Evolutionary conservation across 2,329 filamentous ascomycete genomes (phyloP).

Genomic region (Stenocarpella maydis): DNA sequence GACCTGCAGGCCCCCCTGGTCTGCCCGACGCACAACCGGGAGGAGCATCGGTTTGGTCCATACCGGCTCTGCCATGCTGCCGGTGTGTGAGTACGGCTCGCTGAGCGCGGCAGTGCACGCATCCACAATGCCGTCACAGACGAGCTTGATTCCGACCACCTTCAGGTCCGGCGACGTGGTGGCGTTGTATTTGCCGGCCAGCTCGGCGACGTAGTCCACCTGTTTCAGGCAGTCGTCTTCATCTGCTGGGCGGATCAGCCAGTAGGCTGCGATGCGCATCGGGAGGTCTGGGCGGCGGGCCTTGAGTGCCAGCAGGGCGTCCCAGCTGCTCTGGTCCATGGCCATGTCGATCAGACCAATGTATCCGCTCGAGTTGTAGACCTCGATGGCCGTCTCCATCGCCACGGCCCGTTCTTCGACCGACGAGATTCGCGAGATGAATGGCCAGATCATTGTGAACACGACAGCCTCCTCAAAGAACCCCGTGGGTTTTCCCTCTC

Average conservation of each 20-base stretch:
- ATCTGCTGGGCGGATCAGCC: constrained; percentile 59
- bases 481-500: constrained; percentile 55
- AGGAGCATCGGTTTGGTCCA: constrained; percentile 63
- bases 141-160: constrained; percentile 70
- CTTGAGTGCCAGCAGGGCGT: constrained; percentile 54
- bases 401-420: constrained; percentile 57
- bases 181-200: constrained; percentile 54
- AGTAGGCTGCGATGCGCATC: constrained; percentile 62
- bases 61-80: constrained; percentile 56
- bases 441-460: constrained; percentile 62
- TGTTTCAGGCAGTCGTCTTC: constrained; percentile 56
- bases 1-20: constrained; percentile 63
- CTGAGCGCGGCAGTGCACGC: constrained; percentile 69
- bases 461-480: constrained; percentile 63
- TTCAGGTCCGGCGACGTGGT: constrained; percentile 56
- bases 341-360: constrained; percentile 67
- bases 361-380: constrained; percentile 59
- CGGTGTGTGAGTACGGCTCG: constrained; percentile 64
- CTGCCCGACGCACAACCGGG: constrained; percentile 62
- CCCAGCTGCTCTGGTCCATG: constrained; percentile 64
- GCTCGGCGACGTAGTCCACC: constrained; percentile 59
- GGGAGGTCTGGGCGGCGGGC: constrained; percentile 46
- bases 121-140: constrained; percentile 71
- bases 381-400: constrained; percentile 54
- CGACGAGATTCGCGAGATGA: constrained; percentile 56